Evolutionary conservation across 2,329 filamentous ascomycete genomes (phyloP).

Genomic region (Cordyceps tenuipes): DNA sequence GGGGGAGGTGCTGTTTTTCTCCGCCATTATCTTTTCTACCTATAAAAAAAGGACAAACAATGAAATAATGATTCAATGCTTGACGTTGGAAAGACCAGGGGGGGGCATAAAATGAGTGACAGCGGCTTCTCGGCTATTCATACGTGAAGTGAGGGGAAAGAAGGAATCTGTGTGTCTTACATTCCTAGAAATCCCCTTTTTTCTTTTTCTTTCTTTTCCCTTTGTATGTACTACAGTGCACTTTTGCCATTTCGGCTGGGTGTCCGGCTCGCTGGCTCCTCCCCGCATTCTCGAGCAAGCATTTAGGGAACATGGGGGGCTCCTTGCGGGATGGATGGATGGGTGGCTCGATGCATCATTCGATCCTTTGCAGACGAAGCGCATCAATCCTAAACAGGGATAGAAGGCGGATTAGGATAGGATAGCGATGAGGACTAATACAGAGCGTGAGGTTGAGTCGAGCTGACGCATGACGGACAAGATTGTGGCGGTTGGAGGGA

Average conservation of each 20-base stretch:
- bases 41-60: background rate
- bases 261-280: background rate
- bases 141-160: background rate
- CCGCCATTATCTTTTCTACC: background rate
- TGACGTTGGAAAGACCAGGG: background rate
- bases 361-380: conserved; percentile 8
- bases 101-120: background rate
- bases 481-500: background rate
- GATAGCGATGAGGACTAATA: background rate
- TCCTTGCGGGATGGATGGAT: background rate
- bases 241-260: background rate
- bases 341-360: conserved; percentile 1
- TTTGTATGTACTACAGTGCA: background rate
- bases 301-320: background rate
- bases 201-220: background rate
- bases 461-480: background rate
- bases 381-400: background rate
- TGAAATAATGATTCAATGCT: background rate
- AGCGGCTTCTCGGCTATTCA: background rate
- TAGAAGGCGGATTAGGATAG: background rate
- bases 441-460: background rate
- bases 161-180: background rate
- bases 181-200: background rate
- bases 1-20: background rate
- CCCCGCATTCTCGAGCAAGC: background rate